Percentiles rank a stretch among this genome's conserved stretches.
Evolutionary conservation across 2,329 filamentous ascomycete genomes (phyloP).

Genomic region (Lecanicillium sp.): DNA sequence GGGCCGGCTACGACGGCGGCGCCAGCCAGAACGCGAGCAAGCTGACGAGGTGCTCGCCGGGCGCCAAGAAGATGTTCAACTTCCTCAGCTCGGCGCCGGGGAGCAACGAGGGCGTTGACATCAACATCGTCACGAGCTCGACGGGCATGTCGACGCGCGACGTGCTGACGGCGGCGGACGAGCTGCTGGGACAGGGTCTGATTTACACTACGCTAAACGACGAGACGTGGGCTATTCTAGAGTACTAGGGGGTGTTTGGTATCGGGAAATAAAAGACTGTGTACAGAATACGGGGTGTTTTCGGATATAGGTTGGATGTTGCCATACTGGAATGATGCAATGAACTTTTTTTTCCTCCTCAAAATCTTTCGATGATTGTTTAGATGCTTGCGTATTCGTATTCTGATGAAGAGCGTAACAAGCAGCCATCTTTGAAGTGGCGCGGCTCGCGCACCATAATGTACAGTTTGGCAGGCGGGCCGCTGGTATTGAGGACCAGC

Average conservation of each 20-base stretch:
- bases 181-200: slow-evolving; percentile 65
- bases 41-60: slow-evolving; percentile 43
- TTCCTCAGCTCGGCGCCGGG: slow-evolving; percentile 61
- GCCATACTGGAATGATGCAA: slow-evolving; percentile 8
- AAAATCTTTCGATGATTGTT: too few species aligned
- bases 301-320: slow-evolving; percentile 9
- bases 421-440: slow-evolving; percentile 24
- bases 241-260: slow-evolving; percentile 40
- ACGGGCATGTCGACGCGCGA: slow-evolving; percentile 62
- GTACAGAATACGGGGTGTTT: slow-evolving; percentile 12
- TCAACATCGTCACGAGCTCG: slow-evolving; percentile 66
- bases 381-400: too few species aligned
- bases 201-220: slow-evolving; percentile 93
- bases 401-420: too few species aligned
- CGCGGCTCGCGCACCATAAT: slow-evolving; percentile 77
- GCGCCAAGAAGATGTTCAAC: slow-evolving; percentile 65
- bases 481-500: slow-evolving; percentile 55
- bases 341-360: slow-evolving; percentile 7
- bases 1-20: slow-evolving; percentile 31
- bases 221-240: slow-evolving; percentile 81
- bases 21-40: slow-evolving; percentile 27
- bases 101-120: slow-evolving; percentile 76
- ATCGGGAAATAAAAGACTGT: not conserved
- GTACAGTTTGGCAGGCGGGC: slow-evolving; percentile 58
- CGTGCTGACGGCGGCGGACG: slow-evolving; percentile 71